phyloP scores from a whole-genome alignment of 805 yeast genomes.

The Candida maesae region DNA sequence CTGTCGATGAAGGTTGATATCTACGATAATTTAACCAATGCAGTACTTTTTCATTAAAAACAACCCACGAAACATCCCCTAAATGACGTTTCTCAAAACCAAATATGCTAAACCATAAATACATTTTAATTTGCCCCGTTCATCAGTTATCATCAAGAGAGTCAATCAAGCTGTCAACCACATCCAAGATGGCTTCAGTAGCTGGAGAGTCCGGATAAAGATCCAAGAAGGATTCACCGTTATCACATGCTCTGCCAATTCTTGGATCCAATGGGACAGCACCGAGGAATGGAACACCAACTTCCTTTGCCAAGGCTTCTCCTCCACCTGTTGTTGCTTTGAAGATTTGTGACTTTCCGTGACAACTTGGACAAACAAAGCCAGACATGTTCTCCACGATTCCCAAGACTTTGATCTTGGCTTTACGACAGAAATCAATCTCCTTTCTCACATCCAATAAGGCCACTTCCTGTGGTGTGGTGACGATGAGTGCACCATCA shows the following conservation, averaged over 20 bases:
- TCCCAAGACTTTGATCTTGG: conserved; percentile 81
- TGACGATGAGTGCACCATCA: conserved; percentile 92
- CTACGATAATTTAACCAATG: too few relatives aligned
- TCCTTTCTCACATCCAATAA: conserved; percentile 92
- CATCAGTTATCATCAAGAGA: conserved; percentile 33
- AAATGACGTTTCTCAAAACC: too few relatives aligned
- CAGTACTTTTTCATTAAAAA: too few relatives aligned
- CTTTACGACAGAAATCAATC: conserved; percentile 90
- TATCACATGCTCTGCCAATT: conserved; percentile 84
- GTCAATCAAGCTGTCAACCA: conserved; percentile 69
- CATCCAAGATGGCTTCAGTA: conserved; percentile 75
- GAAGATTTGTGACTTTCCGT: conserved; percentile 85
- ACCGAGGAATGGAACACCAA: conserved; percentile 77
- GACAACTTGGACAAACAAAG: conserved; percentile 93
- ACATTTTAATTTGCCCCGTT: too few relatives aligned
- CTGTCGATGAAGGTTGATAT: too few relatives aligned
- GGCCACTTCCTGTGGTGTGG: conserved; percentile 98
- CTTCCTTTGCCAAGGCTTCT: conserved; percentile 71
- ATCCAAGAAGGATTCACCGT: conserved; percentile 81
- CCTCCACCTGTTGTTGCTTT: conserved; percentile 98
- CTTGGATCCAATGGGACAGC: conserved; percentile 95
- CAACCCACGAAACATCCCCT: too few relatives aligned
- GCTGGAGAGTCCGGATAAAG: conserved; percentile 91
- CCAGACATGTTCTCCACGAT: conserved; percentile 98
- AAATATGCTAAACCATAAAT: too few relatives aligned